Evolutionary conservation across 768 basidiomycete genomes (phyloP), one percentile per base, ranked within the genome.

Genomic region (Wakefieldia striispora): DNA sequence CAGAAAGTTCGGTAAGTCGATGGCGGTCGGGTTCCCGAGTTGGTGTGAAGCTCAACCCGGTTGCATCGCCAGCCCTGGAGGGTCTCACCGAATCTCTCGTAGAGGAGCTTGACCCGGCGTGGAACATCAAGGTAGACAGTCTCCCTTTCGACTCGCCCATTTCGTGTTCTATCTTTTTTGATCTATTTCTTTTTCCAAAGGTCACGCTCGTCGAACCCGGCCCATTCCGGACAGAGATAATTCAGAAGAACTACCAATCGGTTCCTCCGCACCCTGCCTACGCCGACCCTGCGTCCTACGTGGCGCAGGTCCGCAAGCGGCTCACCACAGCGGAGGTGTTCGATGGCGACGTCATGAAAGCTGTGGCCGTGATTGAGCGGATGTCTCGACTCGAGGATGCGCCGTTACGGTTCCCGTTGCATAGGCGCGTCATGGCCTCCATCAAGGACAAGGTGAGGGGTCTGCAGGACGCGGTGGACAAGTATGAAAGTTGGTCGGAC

Each of bases 231-330:
- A 62, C 62, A 3, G 43, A 43, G 19, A 37, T 56, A 11, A 9
- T 11, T 9, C 40, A 50, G 8, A 35, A 33, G 1, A 53, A 53
- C 21, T 12, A 29, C n/a, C 46, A 11, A 6, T 6, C 3, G 5
- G 42, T 29, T 6, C 54, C 43, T 10, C 53, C 42, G 26, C 63
- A 67, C 17, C 47, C 57, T 13, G 62, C 60, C 31, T 64, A 65
- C 29, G 33, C 47, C 0, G 21, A 59, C 21, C 60, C 54, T 7
- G 17, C 36, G 8, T 35, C 47, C 19, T 38, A 4, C 5, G 26
- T 17, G 11, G 47, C 52, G 13, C 42, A 55, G 34, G 7, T 17
- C 13, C 61, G 61, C 20, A 19, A 40, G 23, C 1, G 9, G 6
- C 5, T 45, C 2, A 6, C 7, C 7, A 6, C 45, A 4, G 0